Percentiles rank a stretch among this genome's conserved stretches.
These are phyloP conservation scores for Monilinia laxa DNA, from an alignment of 2,329 filamentous ascomycete species.

Conservation along the genomic window DNA sequence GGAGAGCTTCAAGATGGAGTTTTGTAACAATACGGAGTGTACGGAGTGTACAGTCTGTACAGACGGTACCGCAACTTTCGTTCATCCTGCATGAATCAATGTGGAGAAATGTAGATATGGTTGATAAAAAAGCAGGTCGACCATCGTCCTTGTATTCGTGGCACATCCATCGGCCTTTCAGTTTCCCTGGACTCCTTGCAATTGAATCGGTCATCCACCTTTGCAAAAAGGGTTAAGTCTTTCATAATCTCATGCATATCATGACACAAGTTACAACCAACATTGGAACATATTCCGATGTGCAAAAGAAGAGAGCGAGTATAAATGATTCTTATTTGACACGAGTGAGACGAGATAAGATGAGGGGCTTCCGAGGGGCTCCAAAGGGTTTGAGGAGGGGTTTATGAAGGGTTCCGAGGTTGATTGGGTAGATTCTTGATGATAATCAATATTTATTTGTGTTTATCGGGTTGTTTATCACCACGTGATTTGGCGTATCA, in stretches of 20 bases:
- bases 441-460: too few species aligned
- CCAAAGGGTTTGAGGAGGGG: neutral
- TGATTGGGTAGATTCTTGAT: neutral
- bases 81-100: constrained; percentile 13
- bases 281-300: neutral
- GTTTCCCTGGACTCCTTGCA: neutral
- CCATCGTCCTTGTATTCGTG: constrained; percentile 15
- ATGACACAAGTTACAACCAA: neutral
- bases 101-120: constrained; percentile 17
- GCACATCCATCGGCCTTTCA: constrained; percentile 14
- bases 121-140: constrained; percentile 15
- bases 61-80: too few species aligned
- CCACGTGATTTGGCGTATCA: constrained; percentile 16
- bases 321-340: neutral
- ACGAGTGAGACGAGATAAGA: neutral
- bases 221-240: neutral
- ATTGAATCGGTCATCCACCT: neutral
- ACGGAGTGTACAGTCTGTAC: too few species aligned
- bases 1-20: constrained; percentile 9
- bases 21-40: too few species aligned
- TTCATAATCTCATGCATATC: neutral
- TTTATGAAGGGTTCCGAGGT: neutral
- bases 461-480: constrained; percentile 6
- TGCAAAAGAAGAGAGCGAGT: neutral
- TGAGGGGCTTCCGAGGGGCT: neutral